These are phyloP conservation scores for Bromus sterilis DNA, from an alignment of 176 grass and related monocot genomes.

Conservation along the genomic window DNA sequence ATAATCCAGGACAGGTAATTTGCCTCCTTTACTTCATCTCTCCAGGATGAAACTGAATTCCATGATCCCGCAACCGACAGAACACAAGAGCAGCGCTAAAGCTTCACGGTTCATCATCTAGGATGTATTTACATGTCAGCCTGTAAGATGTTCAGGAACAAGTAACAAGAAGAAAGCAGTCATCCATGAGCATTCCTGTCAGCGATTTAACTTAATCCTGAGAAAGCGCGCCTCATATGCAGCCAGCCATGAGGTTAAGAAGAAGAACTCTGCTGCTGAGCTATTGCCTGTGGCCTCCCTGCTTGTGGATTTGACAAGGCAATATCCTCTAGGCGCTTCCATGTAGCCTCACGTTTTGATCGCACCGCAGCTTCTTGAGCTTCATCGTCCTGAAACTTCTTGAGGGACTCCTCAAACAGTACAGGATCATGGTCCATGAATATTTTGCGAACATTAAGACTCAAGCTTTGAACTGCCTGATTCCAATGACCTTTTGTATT, in stretches of 20 bases:
- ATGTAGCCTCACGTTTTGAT: conserved; percentile 51
- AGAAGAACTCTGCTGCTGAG: conserved; percentile 1
- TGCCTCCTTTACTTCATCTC: not conserved
- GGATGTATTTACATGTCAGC: conserved; percentile 27
- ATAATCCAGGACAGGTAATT: not conserved
- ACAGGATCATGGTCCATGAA: conserved; percentile 50
- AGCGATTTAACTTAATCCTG: conserved; percentile 7
- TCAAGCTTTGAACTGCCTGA: conserved; percentile 72
- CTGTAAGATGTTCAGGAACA: conserved; percentile 16
- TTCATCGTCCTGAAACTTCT: conserved; percentile 70
- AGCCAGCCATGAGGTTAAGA: conserved; percentile 11
- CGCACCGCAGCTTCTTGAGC: conserved; percentile 23
- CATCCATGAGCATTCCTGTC: conserved; percentile 28
- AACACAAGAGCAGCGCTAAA: not conserved
- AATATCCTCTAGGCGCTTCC: conserved; percentile 64
- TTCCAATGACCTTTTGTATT: conserved; percentile 64
- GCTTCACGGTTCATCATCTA: conserved; percentile 1
- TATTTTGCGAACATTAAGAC: conserved; percentile 61
- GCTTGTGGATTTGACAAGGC: conserved; percentile 32
- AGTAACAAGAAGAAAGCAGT: not conserved
- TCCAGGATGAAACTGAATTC: not conserved
- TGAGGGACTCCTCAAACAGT: conserved; percentile 48
- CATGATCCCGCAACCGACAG: not conserved
- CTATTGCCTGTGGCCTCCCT: conserved; percentile 18
- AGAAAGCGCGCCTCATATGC: not conserved